A percentile compares a stretch with the other conserved stretches of the same genome.
phyloP scores from a whole-genome alignment of 768 basidiomycete species.

The Lyophyllum semitale region DNA sequence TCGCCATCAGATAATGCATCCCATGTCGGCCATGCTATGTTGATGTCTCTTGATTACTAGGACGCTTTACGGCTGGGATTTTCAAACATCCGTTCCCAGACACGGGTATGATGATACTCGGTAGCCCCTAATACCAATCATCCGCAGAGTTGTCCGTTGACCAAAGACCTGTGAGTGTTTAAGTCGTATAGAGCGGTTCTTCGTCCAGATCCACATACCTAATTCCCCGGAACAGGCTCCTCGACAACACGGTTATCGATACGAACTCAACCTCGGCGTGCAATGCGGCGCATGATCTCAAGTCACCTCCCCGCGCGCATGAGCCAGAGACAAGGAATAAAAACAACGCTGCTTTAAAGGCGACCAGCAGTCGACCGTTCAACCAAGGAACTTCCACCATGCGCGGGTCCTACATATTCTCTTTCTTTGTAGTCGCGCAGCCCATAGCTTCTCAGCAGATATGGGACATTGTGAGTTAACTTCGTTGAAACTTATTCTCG shows the following conservation, averaged over 20 bases:
- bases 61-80: not conserved
- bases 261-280: too few species aligned
- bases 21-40: not conserved
- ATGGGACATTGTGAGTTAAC: constrained; percentile 21
- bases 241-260: not conserved
- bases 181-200: not conserved
- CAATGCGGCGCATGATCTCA: not conserved
- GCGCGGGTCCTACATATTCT: constrained; percentile 4
- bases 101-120: not conserved
- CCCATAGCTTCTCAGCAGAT: constrained; percentile 21
- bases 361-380: not conserved
- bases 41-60: not conserved
- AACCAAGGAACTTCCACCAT: constrained; percentile 1
- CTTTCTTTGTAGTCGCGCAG: constrained; percentile 1
- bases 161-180: not conserved
- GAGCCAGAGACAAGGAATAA: not conserved
- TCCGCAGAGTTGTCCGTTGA: constrained; percentile 1
- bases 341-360: constrained; percentile 7
- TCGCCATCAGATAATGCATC: not conserved
- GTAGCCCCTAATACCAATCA: not conserved
- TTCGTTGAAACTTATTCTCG: not conserved
- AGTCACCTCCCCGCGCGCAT: not conserved
- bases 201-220: too few species aligned
- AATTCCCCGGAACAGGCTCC: not conserved
- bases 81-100: not conserved